Percentiles rank a stretch among this genome's conserved stretches.
These are phyloP conservation scores for Craterostigma plantagineum DNA, from an alignment of 257 asterid species.

Conservation along the genomic window DNA sequence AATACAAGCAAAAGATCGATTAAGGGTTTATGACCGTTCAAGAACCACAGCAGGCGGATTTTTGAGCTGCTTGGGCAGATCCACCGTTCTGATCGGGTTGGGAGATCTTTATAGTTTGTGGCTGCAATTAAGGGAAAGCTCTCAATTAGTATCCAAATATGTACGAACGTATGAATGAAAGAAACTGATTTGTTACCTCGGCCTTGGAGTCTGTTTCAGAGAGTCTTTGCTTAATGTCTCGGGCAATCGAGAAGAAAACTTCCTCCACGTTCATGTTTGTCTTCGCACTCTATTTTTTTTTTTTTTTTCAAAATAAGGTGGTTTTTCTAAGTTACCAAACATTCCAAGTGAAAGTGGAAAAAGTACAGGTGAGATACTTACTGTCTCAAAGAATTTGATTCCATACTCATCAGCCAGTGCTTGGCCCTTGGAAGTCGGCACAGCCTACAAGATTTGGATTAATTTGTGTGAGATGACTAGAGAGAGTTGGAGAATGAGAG, in stretches of 20 bases:
- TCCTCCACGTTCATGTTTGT: constrained; percentile 86
- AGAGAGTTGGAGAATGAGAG: too few relatives aligned
- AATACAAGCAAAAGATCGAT: too few relatives aligned
- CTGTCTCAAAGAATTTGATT: constrained; percentile 72
- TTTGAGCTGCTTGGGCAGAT: constrained; percentile 38
- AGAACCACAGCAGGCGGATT: constrained; percentile 74
- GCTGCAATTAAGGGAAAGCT: constrained; percentile 23
- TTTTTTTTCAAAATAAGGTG: constrained; percentile 1
- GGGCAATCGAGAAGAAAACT: constrained; percentile 71
- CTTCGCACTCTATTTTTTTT: constrained; percentile 79
- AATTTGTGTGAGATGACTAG: too few relatives aligned
- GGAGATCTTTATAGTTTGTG: constrained; percentile 47
- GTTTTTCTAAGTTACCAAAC: constrained; percentile 5
- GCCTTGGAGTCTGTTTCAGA: constrained; percentile 56
- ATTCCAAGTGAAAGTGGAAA: constrained; percentile 1
- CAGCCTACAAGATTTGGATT: constrained; percentile 21
- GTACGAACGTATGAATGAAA: background rate
- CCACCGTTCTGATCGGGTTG: constrained; percentile 31
- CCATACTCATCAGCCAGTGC: constrained; percentile 86
- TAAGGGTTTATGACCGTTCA: too few relatives aligned
- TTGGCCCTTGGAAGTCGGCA: constrained; percentile 70
- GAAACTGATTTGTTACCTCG: constrained; percentile 50
- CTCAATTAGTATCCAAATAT: background rate
- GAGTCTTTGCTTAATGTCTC: constrained; percentile 73
- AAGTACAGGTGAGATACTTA: constrained; percentile 24